Evolutionary conservation across 2,329 filamentous ascomycete species (phyloP), one percentile per base, ranked within the genome.

Genomic region (Lithohypha guttulata): DNA sequence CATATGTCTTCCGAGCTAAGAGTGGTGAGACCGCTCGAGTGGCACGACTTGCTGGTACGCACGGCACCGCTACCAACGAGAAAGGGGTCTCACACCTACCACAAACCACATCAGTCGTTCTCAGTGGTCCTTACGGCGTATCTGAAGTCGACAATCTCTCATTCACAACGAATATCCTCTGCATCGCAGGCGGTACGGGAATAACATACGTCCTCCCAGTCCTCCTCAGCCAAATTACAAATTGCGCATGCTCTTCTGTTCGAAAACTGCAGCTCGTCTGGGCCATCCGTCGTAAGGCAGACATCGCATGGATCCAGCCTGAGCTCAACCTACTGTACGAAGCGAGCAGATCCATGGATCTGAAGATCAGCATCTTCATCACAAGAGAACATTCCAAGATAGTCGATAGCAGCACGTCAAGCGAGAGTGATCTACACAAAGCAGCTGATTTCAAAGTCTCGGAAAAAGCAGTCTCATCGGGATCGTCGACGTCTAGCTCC

Each of bases 81-180:
- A 11, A 17, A 15, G 22, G 22, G 2, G 20, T 34, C 3, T 13
- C 27, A 8, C 15, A 33, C 45, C 1, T 37, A 38, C 13, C 19
- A 15, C 21, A 58, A 1, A 68, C 63, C 0, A 74, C 74, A 0
- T 63, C 73, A 0, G 65, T 81, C 1, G 66, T 83, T 20, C 58
- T 82, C 2, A 71, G 71, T 0, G 78, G 79, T 0, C 71, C 77
- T 0, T 83, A 82, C 46, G 78, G 79, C 2, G 31, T n/a, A 9
- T 44, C 39, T 2, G 43, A 40, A 30, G 23, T 41, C 14, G 32
- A 34, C 20, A 17, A 42, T 20, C 29, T 47, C 19, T 5, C 17
- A 7, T 22, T 42, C 58, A 61, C 27, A 49, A 57, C 60, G 33
- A 68, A 67, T 42, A 61, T 75, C n/a, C 57, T 76, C 4, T 69